Base-by-base conservation (phyloP, 768 basidiomycete genomes). In the Psilocybe azurescens region DNA sequence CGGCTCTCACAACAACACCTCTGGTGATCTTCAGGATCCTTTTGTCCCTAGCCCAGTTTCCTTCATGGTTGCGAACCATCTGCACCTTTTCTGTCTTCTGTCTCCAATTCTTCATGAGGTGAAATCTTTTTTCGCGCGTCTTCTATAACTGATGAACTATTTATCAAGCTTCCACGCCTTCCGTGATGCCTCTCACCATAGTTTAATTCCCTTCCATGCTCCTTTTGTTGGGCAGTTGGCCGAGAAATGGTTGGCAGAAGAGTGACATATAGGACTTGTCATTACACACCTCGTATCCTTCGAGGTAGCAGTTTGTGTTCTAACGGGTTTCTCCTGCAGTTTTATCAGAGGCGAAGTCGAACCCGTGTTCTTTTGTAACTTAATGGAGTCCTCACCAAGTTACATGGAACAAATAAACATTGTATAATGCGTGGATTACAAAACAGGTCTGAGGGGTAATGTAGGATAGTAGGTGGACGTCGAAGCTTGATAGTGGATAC, bases 1-100 rank as follows among this genome's bases (percentile, higher is more conserved):
- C 90, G 10, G 90, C 89, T 3, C 78, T 94, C 11, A 73, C 91
- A 47, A 86, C 86, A 4, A 85, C 86, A 0, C 90, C 91, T 5
- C 73, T 91, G 9, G 67, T 90, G 36, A 51, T 86, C 28, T 62
- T 89, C 36, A 78, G 86, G 59, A 79, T 92, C 61, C 67, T 89
- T 65, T 77, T 80, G 38, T 81, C 86, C 20, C 69, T 89, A 6
- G 69, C 87, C 28, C 81, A 78, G 39, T 80, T 88, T 44, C 63
- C 82, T 18, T 56, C 58, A 24, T 63, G 59, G 79, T 69, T 91
- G 14, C 75, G 77, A 55, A 80, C 78, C 3, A 56, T 87, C 10
- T 73, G 83, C 60, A 83, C 83, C 5, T 46, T 90, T 1, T 41
- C 80, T 6, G 77, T 5, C n/a, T 16, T 61, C 13, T 18, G 24